A percentile compares a stretch with the other conserved stretches of the same genome.
phyloP scores from a whole-genome alignment of 495 filamentous ascomycete genomes.

The Talaromyces nanjingensis region DNA sequence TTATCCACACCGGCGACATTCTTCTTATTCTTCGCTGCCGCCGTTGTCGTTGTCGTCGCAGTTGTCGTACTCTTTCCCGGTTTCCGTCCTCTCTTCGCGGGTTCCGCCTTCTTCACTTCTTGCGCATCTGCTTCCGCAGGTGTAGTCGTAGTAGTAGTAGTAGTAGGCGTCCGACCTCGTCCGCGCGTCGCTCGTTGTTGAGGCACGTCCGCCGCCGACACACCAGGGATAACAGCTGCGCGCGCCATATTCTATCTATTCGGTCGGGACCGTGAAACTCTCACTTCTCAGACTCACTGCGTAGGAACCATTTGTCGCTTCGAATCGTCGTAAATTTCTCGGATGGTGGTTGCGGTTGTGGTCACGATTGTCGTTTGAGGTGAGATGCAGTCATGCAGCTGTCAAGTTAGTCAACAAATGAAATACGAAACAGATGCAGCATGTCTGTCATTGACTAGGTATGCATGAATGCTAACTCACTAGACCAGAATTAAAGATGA shows the following conservation, averaged over 20 bases:
- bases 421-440: not conserved
- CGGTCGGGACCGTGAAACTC: not conserved
- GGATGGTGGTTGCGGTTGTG: too few relatives aligned
- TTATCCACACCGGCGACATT: slow-evolving; percentile 7
- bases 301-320: not conserved
- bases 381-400: not conserved
- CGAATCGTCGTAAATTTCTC: not conserved
- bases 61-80: slow-evolving; percentile 10
- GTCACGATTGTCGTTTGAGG: too few relatives aligned
- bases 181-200: slow-evolving; percentile 14
- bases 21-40: slow-evolving; percentile 13
- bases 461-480: not conserved
- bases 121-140: not conserved
- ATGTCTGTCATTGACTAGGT: not conserved
- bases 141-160: not conserved
- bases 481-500: not conserved
- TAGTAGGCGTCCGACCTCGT: slow-evolving; percentile 9
- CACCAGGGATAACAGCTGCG: slow-evolving; percentile 7
- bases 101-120: slow-evolving; percentile 13
- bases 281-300: not conserved
- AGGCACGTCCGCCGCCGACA: not conserved
- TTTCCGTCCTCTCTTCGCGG: slow-evolving; percentile 15
- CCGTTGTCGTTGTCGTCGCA: slow-evolving; percentile 6
- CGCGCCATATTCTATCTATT: slow-evolving; percentile 3
- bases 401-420: not conserved